Base-by-base conservation (phyloP, 169 alveolate genomes). In the Cryptosporidium ryanae region DNA sequence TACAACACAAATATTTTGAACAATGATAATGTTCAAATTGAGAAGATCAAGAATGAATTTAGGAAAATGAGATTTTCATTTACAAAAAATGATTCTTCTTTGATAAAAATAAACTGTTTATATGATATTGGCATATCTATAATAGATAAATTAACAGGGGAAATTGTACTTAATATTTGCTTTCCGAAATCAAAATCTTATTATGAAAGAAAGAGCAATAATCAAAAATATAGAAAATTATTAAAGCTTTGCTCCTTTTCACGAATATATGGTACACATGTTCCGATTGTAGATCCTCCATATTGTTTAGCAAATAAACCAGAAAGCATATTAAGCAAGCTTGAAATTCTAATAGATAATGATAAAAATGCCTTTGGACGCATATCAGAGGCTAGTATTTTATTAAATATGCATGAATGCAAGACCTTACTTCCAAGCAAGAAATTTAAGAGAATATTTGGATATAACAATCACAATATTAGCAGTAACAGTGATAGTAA, bases 251-350 rank as follows among this genome's bases (percentile, higher is more conserved):
- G 67, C 31, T 70, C 84, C 12, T 70, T 31, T 70, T 27, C 84
- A 25, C 50, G 84, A 70, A 32, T 70, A 12, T 70, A 70, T 70
- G 64, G 84, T 17, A 57, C 43, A 7, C 84, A 70, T 46, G 84
- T 70, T 57, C 84, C 84, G 0, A 54, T 70, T 15, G 17, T 70
- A 12, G 84, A 70, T 50, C 84, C 84, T 17, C 84, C 84, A 32
- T 70, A 43, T 25, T 54, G 23, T 31, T 55, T 70, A 54, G 57
- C 84, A 21, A 29, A 32, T 43, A 70, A 46, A n/a, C 84, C 84
- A 27, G 67, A 70, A 13, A 52, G 68, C 18, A 43, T 70, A 17
- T 50, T 70, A 25, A 70, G 61, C 34, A 70, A 55, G 32, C 84
- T 70, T 70, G 84, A 70, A 31, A 55, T 70, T n/a, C 48, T 70